Conservation (phyloP, 352 stramenopile genomes). For the Thraustotheca clavata region DNA sequence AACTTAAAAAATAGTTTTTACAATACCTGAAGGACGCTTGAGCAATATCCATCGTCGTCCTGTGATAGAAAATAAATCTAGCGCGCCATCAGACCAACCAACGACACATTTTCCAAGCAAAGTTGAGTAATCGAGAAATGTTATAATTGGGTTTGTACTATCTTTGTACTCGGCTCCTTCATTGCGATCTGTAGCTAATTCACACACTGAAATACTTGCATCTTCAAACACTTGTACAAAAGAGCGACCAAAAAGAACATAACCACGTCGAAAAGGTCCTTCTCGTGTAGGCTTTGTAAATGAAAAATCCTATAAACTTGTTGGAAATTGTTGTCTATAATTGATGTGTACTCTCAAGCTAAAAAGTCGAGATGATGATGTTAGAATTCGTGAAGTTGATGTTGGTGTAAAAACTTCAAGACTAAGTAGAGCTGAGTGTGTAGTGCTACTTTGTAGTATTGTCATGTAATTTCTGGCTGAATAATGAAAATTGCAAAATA, state of each 20-base stretch:
- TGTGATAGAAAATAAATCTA: slow-evolving; percentile 15
- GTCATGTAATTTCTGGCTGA: not conserved
- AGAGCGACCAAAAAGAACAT: slow-evolving; percentile 10
- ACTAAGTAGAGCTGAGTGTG: not conserved
- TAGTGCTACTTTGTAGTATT: not conserved
- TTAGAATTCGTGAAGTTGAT: not conserved
- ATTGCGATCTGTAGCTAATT: not conserved
- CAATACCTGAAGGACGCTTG: slow-evolving; percentile 18
- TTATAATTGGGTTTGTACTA: not conserved
- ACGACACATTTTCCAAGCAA: slow-evolving; percentile 15
- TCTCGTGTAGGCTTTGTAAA: not conserved
- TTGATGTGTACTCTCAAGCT: slow-evolving; percentile 1
- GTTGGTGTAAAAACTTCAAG: not conserved
- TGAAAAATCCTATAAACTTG: slow-evolving; percentile 6
- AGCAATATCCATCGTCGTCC: slow-evolving; percentile 8
- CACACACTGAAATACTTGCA: not conserved
- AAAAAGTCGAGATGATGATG: slow-evolving; percentile 3
- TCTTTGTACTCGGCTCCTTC: not conserved
- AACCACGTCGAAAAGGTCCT: not conserved
- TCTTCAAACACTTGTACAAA: slow-evolving; percentile 17
- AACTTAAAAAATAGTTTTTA: too few relatives aligned
- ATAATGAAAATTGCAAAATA: slow-evolving; percentile 14
- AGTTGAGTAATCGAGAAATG: slow-evolving; percentile 16
- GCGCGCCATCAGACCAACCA: slow-evolving; percentile 11
- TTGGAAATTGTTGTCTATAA: not conserved